Evolutionary conservation across 169 alveolate species (phyloP), one percentile per base, ranked within the genome.

Genomic region (Toxoplasma gondii): DNA sequence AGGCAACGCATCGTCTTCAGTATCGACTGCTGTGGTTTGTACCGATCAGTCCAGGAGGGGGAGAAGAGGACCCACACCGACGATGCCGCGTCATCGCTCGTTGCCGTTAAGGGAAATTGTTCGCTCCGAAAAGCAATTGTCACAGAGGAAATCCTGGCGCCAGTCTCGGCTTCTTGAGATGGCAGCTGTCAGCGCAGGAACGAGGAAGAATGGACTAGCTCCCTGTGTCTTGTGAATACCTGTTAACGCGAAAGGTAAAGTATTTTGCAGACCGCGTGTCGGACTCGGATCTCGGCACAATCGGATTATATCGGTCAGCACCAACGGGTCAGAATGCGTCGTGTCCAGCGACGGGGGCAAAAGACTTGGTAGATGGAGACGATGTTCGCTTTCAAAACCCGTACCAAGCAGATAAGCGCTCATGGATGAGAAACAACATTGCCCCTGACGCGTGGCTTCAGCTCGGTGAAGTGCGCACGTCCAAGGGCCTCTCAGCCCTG

Each of bases 181-280:
- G 12, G 58, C 58, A 49, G 58, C 58, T 49, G 58, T 17, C 58
- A 49, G 58, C 58, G 58, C 58, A 1, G 27, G 1, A 17, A 12
- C 58, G 58, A 49, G 58, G 58, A 17, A 49, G 22, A 17, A 49
- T 5, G 27, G 58, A 49, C 22, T 9, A 49, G 58, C 12, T 17
- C 0, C 22, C 22, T 49, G 34, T 64, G 29, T 64, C 27, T 36
- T 64, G 34, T 29, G 16, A 39, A 31, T 29, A 9, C 27, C 78
- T 64, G 78, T 31, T 24, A 19, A 16, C 36, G 9, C 41, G 27
- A 10, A 39, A 82, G 90, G 90, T 82, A 24, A 82, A 82, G 27
- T 82, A 43, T 36, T 82, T 82, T 45, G 90, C 90, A 29, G 90
- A 82, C 69, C 90, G 90, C 34, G 90, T 82, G 34, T 82, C 90